phyloP scores from a whole-genome alignment of 805 yeast species.

The Metschnikowia colocasiae region DNA sequence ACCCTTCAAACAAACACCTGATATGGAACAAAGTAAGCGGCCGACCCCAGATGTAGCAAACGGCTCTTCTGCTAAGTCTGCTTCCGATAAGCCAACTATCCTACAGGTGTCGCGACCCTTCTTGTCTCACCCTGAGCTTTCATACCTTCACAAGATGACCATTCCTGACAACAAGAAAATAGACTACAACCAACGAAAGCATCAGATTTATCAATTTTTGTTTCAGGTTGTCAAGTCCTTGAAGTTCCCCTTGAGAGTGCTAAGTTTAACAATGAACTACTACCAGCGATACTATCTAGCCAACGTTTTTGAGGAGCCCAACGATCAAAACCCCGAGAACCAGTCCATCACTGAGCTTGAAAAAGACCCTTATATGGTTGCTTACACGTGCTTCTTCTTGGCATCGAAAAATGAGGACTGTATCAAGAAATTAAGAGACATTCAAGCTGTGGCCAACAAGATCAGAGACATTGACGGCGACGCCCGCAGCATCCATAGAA shows the following conservation, averaged over 20 bases:
- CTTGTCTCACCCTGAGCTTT: conserved; percentile 52
- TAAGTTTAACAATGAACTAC: conserved; percentile 67
- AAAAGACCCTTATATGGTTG: conserved; percentile 55
- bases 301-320: conserved; percentile 48
- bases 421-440: conserved; percentile 66
- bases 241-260: conserved; percentile 65
- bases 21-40: conserved; percentile 6
- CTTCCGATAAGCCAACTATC: conserved; percentile 16
- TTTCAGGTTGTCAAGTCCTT: conserved; percentile 50
- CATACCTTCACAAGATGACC: conserved; percentile 48
- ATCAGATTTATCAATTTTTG: conserved; percentile 51
- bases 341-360: conserved; percentile 25
- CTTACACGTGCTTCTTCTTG: conserved; percentile 62
- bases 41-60: conserved; percentile 2
- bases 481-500: conserved; percentile 24
- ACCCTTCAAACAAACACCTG: background rate
- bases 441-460: conserved; percentile 49
- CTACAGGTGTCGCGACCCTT: conserved; percentile 57
- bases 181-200: conserved; percentile 48
- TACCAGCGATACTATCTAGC: conserved; percentile 69
- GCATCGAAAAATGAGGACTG: conserved; percentile 83
- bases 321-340: conserved; percentile 21
- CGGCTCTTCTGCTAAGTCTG: conserved; percentile 2
- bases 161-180: conserved; percentile 46
- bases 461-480: conserved; percentile 35